Percentiles rank a stretch among this genome's conserved stretches.
Evolutionary conservation across 129 eudicot species (phyloP).

Genomic region (Tagetes erecta): DNA sequence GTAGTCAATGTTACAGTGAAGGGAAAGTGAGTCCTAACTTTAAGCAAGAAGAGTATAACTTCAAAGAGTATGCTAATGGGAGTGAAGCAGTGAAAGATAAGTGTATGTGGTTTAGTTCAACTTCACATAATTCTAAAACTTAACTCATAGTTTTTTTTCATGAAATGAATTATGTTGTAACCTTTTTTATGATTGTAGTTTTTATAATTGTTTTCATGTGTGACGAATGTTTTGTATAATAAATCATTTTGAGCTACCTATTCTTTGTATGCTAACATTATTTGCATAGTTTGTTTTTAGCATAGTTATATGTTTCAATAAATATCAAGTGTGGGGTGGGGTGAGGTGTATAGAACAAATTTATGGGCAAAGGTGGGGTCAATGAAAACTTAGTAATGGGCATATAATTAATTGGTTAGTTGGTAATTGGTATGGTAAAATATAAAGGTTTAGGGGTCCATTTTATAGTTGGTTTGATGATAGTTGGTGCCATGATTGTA

Average conservation of each 20-base stretch:
- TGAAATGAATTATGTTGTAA: slow-evolving; percentile 16
- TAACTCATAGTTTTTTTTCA: slow-evolving; percentile 4
- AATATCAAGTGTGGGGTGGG: slow-evolving; percentile 11
- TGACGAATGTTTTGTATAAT: slow-evolving; percentile 23
- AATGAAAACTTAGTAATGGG: slow-evolving; percentile 8
- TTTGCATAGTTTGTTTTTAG: neutral
- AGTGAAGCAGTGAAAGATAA: slow-evolving; percentile 87
- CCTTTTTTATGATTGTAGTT: slow-evolving; percentile 18
- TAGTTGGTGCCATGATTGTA: slow-evolving; percentile 31
- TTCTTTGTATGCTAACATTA: slow-evolving; percentile 1
- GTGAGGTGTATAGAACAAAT: slow-evolving; percentile 18
- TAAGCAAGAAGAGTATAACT: slow-evolving; percentile 77
- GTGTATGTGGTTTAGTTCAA: slow-evolving; percentile 74
- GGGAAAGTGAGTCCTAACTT: slow-evolving; percentile 81
- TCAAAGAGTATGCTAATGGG: slow-evolving; percentile 75
- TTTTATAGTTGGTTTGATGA: slow-evolving; percentile 23
- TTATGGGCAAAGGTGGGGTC: slow-evolving; percentile 9
- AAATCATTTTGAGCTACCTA: slow-evolving; percentile 21
- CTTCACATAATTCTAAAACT: slow-evolving; percentile 43
- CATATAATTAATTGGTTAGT: slow-evolving; percentile 27
- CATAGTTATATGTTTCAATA: neutral
- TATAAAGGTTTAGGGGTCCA: slow-evolving; percentile 19
- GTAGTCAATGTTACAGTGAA: slow-evolving; percentile 87
- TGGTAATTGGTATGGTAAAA: slow-evolving; percentile 22
- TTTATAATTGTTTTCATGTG: slow-evolving; percentile 18